Conservation (phyloP, 768 basidiomycete genomes). For the Lactarius trivialis region DNA sequence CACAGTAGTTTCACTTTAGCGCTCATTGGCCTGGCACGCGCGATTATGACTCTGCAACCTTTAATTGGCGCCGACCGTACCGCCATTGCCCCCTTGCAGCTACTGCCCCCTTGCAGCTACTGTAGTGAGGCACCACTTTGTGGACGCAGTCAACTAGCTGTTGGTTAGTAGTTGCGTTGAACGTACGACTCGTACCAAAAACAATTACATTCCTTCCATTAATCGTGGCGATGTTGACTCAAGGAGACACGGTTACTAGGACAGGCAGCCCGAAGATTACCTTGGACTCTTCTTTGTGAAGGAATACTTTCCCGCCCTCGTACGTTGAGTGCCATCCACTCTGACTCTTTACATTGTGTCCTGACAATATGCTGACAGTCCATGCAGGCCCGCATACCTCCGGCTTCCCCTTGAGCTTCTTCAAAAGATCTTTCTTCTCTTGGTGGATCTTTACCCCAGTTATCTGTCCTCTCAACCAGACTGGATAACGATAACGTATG, state of each 20-base stretch:
- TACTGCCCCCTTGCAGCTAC: too few species aligned
- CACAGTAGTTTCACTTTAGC: too few species aligned
- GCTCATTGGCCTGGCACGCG: too few species aligned
- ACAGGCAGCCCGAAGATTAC: neutral
- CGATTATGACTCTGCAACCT: too few species aligned
- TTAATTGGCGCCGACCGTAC: too few species aligned
- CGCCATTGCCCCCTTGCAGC: too few species aligned
- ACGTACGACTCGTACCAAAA: too few species aligned
- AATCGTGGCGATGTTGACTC: neutral
- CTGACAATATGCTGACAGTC: neutral
- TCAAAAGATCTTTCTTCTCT: neutral
- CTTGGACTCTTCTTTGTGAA: neutral
- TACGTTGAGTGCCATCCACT: neutral
- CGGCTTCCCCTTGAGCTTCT: constrained; percentile 1
- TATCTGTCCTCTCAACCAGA: neutral
- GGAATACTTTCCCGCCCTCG: neutral
- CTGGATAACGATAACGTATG: constrained; percentile 7
- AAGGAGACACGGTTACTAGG: neutral
- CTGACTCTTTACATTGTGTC: neutral
- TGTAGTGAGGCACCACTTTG: too few species aligned
- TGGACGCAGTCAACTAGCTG: too few species aligned
- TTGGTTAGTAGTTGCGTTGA: too few species aligned
- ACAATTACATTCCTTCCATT: neutral
- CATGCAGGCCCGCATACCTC: neutral
- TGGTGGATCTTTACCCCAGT: neutral